These are phyloP conservation scores for Trypanosomatidae sp. DNA, from an alignment of 208 protist genomes.

Conservation along the genomic window DNA sequence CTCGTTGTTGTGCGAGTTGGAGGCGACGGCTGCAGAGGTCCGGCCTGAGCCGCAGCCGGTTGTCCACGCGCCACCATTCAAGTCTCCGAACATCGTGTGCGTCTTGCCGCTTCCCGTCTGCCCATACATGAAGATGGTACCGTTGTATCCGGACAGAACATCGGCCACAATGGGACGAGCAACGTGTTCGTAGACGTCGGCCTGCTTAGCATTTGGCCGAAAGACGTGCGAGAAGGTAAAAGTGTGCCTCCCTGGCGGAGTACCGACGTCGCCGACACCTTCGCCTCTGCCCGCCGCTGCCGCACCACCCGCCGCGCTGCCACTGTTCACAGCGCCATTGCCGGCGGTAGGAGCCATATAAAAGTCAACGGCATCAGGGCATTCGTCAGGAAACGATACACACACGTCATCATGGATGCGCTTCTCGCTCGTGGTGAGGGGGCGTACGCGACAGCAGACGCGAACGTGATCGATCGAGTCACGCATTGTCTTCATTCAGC, in stretches of 20 bases:
- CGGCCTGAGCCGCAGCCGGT: background rate
- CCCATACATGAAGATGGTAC: conserved; percentile 90
- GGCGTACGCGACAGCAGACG: conserved; percentile 55
- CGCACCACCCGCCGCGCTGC: background rate
- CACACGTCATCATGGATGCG: conserved; percentile 24
- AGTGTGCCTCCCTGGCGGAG: conserved; percentile 17
- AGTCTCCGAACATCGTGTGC: conserved; percentile 87
- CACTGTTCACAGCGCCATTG: background rate
- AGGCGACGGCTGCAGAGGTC: background rate
- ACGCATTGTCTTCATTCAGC: conserved; percentile 19
- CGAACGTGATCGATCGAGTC: conserved; percentile 37
- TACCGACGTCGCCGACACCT: background rate
- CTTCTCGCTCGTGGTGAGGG: conserved; percentile 32
- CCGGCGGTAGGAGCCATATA: background rate
- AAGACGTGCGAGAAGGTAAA: conserved; percentile 79
- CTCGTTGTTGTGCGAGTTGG: background rate
- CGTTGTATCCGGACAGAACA: conserved; percentile 90
- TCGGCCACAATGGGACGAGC: conserved; percentile 88
- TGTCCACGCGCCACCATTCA: conserved; percentile 25
- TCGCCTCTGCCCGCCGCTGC: conserved; percentile 2
- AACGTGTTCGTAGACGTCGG: conserved; percentile 80
- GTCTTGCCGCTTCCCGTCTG: conserved; percentile 93
- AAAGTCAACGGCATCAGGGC: conserved; percentile 18
- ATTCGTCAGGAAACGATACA: conserved; percentile 8
- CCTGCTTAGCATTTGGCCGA: conserved; percentile 46